Percentiles rank a stretch among this genome's conserved stretches.
These are phyloP conservation scores for Boletus semigastroideus DNA, from an alignment of 1,284 basidiomycete genomes.

Conservation along the genomic window DNA sequence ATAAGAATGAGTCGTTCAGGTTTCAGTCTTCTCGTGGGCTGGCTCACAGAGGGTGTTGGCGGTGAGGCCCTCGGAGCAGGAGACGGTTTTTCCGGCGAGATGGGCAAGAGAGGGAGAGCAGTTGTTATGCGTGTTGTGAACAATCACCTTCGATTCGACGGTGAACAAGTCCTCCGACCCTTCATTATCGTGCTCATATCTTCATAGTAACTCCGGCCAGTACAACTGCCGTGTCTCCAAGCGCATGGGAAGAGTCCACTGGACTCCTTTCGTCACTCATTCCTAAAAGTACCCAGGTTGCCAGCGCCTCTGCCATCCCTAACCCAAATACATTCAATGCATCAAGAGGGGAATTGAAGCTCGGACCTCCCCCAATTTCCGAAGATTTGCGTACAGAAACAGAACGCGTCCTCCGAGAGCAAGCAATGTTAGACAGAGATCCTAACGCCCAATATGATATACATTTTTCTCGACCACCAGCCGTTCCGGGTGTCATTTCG, in stretches of 20 bases:
- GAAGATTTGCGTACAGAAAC: slow-evolving; percentile 82
- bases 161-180: slow-evolving; percentile 44
- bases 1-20: slow-evolving; percentile 91
- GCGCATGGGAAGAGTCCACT: slow-evolving; percentile 79
- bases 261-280: slow-evolving; percentile 79
- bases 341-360: slow-evolving; percentile 74
- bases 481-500: slow-evolving; percentile 52
- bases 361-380: slow-evolving; percentile 76
- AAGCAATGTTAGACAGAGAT: slow-evolving; percentile 69
- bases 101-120: slow-evolving; percentile 74
- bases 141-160: slow-evolving; percentile 88
- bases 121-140: slow-evolving; percentile 94
- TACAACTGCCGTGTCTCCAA: slow-evolving; percentile 58
- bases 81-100: slow-evolving; percentile 80
- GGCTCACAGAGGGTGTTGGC: slow-evolving; percentile 92
- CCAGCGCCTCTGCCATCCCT: slow-evolving; percentile 30
- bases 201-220: slow-evolving; percentile 66
- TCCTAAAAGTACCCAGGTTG: slow-evolving; percentile 49
- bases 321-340: slow-evolving; percentile 74
- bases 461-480: slow-evolving; percentile 48
- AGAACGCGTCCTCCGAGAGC: slow-evolving; percentile 69
- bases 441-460: slow-evolving; percentile 63
- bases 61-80: slow-evolving; percentile 82
- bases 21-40: slow-evolving; percentile 90
- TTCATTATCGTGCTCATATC: slow-evolving; percentile 25